These are phyloP conservation scores for Penicillium robsamsonii DNA, from an alignment of 495 filamentous ascomycete species.

Conservation along the genomic window DNA sequence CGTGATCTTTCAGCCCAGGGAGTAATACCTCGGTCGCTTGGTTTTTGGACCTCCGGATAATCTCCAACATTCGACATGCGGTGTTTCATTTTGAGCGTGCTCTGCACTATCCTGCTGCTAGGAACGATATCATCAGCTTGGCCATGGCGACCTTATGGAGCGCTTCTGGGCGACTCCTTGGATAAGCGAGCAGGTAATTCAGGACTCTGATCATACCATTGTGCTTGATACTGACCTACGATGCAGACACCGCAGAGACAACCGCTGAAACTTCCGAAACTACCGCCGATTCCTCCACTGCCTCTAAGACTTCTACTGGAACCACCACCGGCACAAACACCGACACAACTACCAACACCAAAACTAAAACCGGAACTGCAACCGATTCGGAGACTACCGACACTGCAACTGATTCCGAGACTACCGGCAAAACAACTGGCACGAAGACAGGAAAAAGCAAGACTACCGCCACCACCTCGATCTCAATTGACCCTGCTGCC, in stretches of 20 bases:
- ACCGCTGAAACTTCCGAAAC: conserved; percentile 19
- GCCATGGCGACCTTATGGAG: conserved; percentile 43
- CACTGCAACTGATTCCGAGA: conserved; percentile 16
- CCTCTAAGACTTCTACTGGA: conserved; percentile 19
- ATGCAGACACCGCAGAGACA: conserved; percentile 23
- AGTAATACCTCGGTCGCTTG: conserved; percentile 3
- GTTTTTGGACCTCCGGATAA: conserved; percentile 1
- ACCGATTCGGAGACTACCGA: conserved; percentile 14
- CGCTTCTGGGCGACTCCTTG: conserved; percentile 31
- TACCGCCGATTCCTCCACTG: conserved; percentile 23
- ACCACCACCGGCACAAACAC: conserved; percentile 20
- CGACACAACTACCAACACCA: conserved; percentile 19
- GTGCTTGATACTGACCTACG: conserved; percentile 7
- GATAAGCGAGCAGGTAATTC: conserved; percentile 35
- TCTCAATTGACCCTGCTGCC: conserved; percentile 56
- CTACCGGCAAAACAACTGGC: conserved; percentile 23
- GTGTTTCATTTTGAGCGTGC: conserved; percentile 29
- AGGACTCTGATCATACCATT: background rate
- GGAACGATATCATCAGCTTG: conserved; percentile 49
- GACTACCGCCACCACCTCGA: conserved; percentile 36
- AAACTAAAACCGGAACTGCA: conserved; percentile 24
- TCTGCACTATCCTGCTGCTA: conserved; percentile 46
- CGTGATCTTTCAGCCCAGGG: conserved; percentile 7
- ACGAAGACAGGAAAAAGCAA: conserved; percentile 30
- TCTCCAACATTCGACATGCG: conserved; percentile 35